phyloP scores from a whole-genome alignment of 2,329 filamentous ascomycete genomes.

The Penicillium sp. region DNA sequence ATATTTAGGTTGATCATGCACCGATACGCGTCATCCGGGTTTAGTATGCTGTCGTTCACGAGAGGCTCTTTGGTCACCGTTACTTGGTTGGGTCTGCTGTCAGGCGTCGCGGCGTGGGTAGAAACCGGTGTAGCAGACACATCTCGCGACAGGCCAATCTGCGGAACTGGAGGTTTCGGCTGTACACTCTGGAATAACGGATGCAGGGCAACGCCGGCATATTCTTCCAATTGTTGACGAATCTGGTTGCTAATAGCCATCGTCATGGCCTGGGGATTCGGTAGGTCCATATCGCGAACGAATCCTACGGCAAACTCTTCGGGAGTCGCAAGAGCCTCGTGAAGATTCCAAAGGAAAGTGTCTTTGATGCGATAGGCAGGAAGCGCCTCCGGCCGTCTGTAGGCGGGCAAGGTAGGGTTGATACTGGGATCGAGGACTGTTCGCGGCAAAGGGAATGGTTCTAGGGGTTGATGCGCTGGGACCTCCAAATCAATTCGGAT shows the following conservation, averaged over 20 bases:
- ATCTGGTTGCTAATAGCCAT: conserved; percentile 87
- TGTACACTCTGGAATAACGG: conserved; percentile 79
- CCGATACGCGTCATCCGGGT: conserved; percentile 87
- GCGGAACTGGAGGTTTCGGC: too few species aligned
- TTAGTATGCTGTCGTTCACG: conserved; percentile 63
- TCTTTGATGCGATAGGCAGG: conserved; percentile 85
- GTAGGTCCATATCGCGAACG: conserved; percentile 86
- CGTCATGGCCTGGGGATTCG: conserved; percentile 60
- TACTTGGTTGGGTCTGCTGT: conserved; percentile 32
- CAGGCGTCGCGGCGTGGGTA: conserved; percentile 51
- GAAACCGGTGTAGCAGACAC: conserved; percentile 48
- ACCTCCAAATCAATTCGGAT: conserved; percentile 95
- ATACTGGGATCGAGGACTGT: conserved; percentile 36
- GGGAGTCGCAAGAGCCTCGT: conserved; percentile 85
- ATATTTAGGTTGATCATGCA: conserved; percentile 87
- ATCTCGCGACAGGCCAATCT: conserved; percentile 41
- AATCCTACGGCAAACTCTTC: conserved; percentile 85
- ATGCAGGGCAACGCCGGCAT: conserved; percentile 85
- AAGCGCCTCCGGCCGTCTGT: conserved; percentile 64
- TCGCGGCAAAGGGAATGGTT: conserved; percentile 41
- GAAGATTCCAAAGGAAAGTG: conserved; percentile 94
- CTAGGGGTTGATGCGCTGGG: conserved; percentile 52
- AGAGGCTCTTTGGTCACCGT: conserved; percentile 30
- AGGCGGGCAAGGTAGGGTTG: conserved; percentile 65
- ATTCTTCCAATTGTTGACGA: conserved; percentile 87